A percentile compares a stretch with the other conserved stretches of the same genome.
Evolutionary conservation across 2,329 filamentous ascomycete species (phyloP).

Genomic region (Colletotrichum phormii): DNA sequence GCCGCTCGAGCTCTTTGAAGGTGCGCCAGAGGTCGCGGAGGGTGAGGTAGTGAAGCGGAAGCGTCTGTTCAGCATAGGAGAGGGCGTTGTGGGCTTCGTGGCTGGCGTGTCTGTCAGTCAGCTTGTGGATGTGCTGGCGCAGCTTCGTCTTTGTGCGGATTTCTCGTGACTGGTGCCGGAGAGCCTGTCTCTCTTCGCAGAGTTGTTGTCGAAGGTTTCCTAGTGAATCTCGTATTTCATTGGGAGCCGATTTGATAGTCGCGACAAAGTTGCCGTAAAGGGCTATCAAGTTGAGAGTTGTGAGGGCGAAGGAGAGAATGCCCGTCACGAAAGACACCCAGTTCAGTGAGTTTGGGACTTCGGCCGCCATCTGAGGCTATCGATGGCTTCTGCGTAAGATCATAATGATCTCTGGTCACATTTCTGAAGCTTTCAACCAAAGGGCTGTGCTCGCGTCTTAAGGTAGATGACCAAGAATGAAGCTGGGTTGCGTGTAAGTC

Average conservation of each 20-base stretch:
- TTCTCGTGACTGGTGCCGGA: slow-evolving; percentile 28
- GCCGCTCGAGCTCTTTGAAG: slow-evolving; percentile 32
- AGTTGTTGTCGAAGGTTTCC: slow-evolving; percentile 31
- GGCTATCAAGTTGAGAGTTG: slow-evolving; percentile 29
- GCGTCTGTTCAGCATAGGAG: slow-evolving; percentile 20
- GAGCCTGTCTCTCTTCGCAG: slow-evolving; percentile 31
- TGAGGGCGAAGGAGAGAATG: slow-evolving; percentile 31
- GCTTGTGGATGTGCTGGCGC: neutral
- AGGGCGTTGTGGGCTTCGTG: slow-evolving; percentile 20
- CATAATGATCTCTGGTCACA: neutral
- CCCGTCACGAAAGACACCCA: slow-evolving; percentile 34
- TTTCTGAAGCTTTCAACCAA: neutral
- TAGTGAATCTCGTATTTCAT: slow-evolving; percentile 24
- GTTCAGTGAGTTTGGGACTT: slow-evolving; percentile 31
- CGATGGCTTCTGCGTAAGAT: neutral
- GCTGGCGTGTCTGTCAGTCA: slow-evolving; percentile 7
- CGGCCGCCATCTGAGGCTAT: slow-evolving; percentile 7
- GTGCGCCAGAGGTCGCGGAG: slow-evolving; percentile 30
- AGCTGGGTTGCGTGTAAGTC: neutral
- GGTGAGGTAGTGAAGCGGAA: slow-evolving; percentile 32
- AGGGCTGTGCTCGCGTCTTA: slow-evolving; percentile 15
- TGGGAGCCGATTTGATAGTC: slow-evolving; percentile 20
- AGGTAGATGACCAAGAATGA: neutral
- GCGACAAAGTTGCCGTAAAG: slow-evolving; percentile 31
- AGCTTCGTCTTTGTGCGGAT: slow-evolving; percentile 20